Percentiles rank a stretch among this genome's conserved stretches.
These are phyloP conservation scores for Heimioporus punctisporus DNA, from an alignment of 1,284 basidiomycete species.

Conservation along the genomic window DNA sequence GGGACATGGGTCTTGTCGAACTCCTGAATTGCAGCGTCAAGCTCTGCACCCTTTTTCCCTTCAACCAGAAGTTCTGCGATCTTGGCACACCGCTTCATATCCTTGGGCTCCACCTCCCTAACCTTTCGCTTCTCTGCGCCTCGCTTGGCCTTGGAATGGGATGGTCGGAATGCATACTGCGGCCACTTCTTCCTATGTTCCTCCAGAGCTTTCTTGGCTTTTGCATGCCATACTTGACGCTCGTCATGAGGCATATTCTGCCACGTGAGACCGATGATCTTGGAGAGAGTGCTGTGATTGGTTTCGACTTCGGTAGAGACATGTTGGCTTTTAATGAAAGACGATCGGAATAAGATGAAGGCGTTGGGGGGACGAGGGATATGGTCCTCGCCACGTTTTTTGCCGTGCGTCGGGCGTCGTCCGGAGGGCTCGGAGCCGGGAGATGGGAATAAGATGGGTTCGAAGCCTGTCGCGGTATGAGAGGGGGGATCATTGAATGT, in stretches of 20 bases:
- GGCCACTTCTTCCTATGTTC: slow-evolving; percentile 73
- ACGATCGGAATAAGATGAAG: slow-evolving; percentile 87
- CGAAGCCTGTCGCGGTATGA: slow-evolving; percentile 29
- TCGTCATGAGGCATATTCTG: slow-evolving; percentile 69
- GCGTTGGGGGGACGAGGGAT: slow-evolving; percentile 89
- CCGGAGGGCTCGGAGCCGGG: slow-evolving; percentile 39
- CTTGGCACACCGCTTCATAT: slow-evolving; percentile 69
- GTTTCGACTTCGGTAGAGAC: slow-evolving; percentile 79
- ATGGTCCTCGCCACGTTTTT: slow-evolving; percentile 73
- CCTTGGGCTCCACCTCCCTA: slow-evolving; percentile 69
- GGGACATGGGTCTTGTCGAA: slow-evolving; percentile 71
- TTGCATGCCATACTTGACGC: slow-evolving; percentile 69
- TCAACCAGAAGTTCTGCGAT: slow-evolving; percentile 78
- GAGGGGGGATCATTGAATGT: slow-evolving; percentile 55
- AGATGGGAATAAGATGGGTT: slow-evolving; percentile 47
- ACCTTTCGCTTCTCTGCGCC: slow-evolving; percentile 60
- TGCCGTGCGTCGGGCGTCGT: slow-evolving; percentile 47
- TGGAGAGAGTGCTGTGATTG: slow-evolving; percentile 77
- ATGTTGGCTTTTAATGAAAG: slow-evolving; percentile 75
- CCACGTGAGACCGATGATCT: slow-evolving; percentile 77
- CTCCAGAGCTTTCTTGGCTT: slow-evolving; percentile 63
- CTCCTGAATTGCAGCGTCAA: slow-evolving; percentile 72
- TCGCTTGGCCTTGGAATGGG: slow-evolving; percentile 50
- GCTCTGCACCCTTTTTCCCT: slow-evolving; percentile 71
- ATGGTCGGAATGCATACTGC: slow-evolving; percentile 69